These are phyloP conservation scores for Beta corolliflora DNA, from an alignment of 179 eudicot species.

Conservation along the genomic window DNA sequence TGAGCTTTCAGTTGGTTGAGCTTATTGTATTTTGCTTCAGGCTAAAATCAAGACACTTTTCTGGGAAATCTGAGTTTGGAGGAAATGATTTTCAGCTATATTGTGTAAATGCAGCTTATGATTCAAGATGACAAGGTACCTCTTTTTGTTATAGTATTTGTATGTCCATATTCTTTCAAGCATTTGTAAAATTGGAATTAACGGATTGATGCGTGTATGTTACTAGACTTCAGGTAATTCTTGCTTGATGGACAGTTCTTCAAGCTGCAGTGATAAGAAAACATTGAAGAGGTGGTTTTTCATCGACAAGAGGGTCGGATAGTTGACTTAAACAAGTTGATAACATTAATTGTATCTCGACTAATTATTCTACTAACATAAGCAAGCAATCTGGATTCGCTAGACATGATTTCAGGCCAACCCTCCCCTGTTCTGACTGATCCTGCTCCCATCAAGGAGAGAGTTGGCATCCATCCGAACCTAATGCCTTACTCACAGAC, in stretches of 20 bases:
- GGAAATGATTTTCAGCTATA: conserved; percentile 28
- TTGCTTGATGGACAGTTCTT: conserved; percentile 42
- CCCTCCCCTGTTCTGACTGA: conserved; percentile 43
- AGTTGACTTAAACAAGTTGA: neutral
- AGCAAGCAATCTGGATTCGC: conserved; percentile 32
- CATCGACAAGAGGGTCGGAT: conserved; percentile 48
- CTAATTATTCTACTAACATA: conserved; percentile 1
- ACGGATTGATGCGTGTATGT: neutral
- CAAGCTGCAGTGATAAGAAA: conserved; percentile 36
- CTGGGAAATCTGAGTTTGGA: neutral
- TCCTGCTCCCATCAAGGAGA: conserved; percentile 37
- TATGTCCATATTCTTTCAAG: neutral
- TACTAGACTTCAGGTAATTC: conserved; percentile 37
- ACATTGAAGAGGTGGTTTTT: conserved; percentile 50
- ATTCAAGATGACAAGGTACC: conserved; percentile 43
- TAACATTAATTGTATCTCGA: conserved; percentile 3
- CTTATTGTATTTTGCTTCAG: conserved; percentile 19
- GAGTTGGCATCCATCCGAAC: conserved; percentile 36
- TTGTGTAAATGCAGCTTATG: conserved; percentile 44
- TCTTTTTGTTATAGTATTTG: neutral
- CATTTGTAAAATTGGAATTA: neutral
- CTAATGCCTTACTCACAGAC: conserved; percentile 30
- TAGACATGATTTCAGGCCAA: conserved; percentile 40
- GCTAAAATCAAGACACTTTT: neutral
- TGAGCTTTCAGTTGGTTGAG: neutral